phyloP scores from a whole-genome alignment of 805 yeast genomes.

The Ogataea siamensis region DNA sequence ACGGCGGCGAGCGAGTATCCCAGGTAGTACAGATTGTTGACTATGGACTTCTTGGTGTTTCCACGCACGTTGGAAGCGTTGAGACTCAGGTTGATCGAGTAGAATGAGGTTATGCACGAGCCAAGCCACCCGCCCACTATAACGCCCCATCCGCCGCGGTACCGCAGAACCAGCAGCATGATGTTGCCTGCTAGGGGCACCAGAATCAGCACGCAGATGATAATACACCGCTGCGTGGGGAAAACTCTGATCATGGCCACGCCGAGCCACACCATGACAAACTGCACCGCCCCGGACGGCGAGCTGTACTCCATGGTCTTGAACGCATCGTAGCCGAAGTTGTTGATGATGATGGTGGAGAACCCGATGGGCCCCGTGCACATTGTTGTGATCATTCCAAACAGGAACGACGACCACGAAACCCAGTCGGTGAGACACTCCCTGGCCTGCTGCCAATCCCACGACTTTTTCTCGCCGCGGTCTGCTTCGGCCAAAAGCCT shows the following conservation, averaged over 20 bases:
- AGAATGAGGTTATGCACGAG: conserved; percentile 21
- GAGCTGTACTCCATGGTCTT: conserved; percentile 28
- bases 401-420: conserved; percentile 47
- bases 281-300: conserved; percentile 34
- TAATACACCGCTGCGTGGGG: conserved; percentile 27
- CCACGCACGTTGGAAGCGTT: conserved; percentile 53
- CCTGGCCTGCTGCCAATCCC: conserved; percentile 52
- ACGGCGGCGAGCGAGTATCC: conserved; percentile 65
- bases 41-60: conserved; percentile 60
- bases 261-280: conserved; percentile 28
- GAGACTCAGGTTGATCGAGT: conserved; percentile 21
- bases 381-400: conserved; percentile 43
- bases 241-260: conserved; percentile 14
- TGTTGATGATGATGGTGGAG: conserved; percentile 26
- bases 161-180: conserved; percentile 14
- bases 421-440: conserved; percentile 53
- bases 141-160: conserved; percentile 22
- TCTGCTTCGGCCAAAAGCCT: conserved; percentile 40
- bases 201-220: conserved; percentile 17
- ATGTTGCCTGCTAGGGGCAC: conserved; percentile 28
- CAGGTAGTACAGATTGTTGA: conserved; percentile 53
- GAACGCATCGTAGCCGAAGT: conserved; percentile 34
- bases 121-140: conserved; percentile 24
- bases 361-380: conserved; percentile 43
- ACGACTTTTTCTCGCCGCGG: conserved; percentile 46